These are phyloP conservation scores for Ophidiomyces ophidiicola DNA, from an alignment of 2,329 filamentous ascomycete genomes.

Conservation along the genomic window DNA sequence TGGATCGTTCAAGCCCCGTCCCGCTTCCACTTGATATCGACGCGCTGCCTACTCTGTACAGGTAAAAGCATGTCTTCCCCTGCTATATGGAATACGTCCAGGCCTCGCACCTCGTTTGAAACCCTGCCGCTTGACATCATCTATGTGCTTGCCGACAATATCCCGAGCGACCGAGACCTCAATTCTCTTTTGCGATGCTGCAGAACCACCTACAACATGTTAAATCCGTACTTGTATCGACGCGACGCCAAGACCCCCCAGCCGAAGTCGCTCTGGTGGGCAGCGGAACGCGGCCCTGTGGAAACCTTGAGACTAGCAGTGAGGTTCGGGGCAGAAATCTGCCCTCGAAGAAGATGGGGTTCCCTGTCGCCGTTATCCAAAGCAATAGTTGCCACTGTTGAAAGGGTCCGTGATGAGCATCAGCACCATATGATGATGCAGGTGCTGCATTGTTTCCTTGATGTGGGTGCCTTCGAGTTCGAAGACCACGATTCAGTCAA, in stretches of 20 bases:
- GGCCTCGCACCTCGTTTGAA: neutral
- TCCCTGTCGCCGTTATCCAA: too few species aligned
- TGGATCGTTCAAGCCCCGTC: too few species aligned
- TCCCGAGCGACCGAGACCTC: conserved; percentile 7
- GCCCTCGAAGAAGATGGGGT: too few species aligned
- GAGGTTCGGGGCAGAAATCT: neutral
- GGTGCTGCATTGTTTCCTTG: neutral
- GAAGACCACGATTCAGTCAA: too few species aligned
- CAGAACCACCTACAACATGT: conserved; percentile 7
- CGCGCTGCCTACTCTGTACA: too few species aligned
- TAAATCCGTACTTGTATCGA: conserved; percentile 14
- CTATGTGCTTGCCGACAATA: neutral
- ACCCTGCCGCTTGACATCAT: neutral
- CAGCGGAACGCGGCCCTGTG: neutral
- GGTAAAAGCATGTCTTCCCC: too few species aligned
- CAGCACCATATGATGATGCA: neutral
- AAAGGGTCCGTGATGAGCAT: too few species aligned
- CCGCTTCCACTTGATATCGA: too few species aligned
- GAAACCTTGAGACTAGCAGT: neutral
- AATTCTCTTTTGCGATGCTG: conserved; percentile 12
- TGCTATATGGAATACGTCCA: too few species aligned
- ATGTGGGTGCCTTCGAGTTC: neutral
- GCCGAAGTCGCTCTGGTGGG: neutral
- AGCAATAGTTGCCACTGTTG: too few species aligned
- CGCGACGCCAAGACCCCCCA: conserved; percentile 1